Conservation (phyloP, 1,284 basidiomycete genomes). For the Entoloma clypeatum region DNA sequence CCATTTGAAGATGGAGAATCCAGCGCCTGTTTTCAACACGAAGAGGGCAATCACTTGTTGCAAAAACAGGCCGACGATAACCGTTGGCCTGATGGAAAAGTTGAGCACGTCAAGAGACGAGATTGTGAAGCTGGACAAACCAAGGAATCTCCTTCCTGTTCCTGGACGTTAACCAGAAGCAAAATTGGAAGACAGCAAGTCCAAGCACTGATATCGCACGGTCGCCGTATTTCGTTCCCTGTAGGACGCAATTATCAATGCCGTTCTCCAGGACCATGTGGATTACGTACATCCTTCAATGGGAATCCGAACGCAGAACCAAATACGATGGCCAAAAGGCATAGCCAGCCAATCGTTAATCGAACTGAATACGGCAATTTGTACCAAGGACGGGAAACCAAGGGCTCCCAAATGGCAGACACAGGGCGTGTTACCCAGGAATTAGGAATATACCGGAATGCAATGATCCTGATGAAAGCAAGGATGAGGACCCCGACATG, state of each 20-base stretch:
- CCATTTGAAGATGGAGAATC: slow-evolving; percentile 79
- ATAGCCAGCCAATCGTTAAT: slow-evolving; percentile 67
- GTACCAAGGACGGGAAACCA: slow-evolving; percentile 67
- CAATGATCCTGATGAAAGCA: slow-evolving; percentile 55
- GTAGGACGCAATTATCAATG: slow-evolving; percentile 9
- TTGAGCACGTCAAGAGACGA: slow-evolving; percentile 2
- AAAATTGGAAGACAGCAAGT: slow-evolving; percentile 70
- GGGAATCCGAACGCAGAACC: slow-evolving; percentile 81
- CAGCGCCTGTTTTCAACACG: slow-evolving; percentile 77
- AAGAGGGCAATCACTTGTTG: slow-evolving; percentile 85
- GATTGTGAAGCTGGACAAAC: slow-evolving; percentile 31
- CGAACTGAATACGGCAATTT: slow-evolving; percentile 55
- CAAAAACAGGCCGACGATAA: slow-evolving; percentile 79
- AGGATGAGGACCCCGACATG: not conserved
- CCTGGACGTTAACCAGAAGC: slow-evolving; percentile 64
- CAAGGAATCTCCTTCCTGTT: slow-evolving; percentile 65
- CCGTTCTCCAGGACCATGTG: not conserved
- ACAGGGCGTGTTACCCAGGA: slow-evolving; percentile 64
- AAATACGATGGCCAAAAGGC: slow-evolving; percentile 70
- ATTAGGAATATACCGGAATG: slow-evolving; percentile 76
- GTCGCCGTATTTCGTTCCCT: slow-evolving; percentile 71
- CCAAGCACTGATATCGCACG: slow-evolving; percentile 80
- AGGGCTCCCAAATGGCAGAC: slow-evolving; percentile 59
- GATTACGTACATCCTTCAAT: slow-evolving; percentile 45
- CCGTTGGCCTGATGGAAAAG: slow-evolving; percentile 56